Conservation (phyloP, 2,329 filamentous ascomycete genomes). For the Penicillium sp. region DNA sequence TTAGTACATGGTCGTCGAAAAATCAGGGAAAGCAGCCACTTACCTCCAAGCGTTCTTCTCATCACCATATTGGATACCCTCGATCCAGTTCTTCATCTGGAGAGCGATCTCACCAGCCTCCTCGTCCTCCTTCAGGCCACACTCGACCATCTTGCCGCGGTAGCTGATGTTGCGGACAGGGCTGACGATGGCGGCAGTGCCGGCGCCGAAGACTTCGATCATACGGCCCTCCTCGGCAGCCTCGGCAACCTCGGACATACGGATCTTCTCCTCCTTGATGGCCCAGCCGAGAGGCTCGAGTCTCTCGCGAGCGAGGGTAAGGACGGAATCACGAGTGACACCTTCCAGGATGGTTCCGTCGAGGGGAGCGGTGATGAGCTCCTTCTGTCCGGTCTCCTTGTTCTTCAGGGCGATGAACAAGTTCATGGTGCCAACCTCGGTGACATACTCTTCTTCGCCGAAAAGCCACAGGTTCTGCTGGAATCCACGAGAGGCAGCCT, state of each 20-base stretch:
- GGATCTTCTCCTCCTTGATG: conserved; percentile 85
- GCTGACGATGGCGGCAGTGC: conserved; percentile 91
- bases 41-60: conserved; percentile 91
- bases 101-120: conserved; percentile 86
- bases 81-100: conserved; percentile 95
- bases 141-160: conserved; percentile 78
- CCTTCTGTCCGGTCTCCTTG: conserved; percentile 84
- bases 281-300: conserved; percentile 85
- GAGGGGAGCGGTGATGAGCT: conserved; percentile 90
- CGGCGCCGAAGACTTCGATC: conserved; percentile 89
- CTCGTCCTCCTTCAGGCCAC: conserved; percentile 75
- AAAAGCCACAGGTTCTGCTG: conserved; percentile 99
- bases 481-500: conserved; percentile 87
- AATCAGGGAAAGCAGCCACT: conserved; percentile 23
- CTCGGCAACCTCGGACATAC: conserved; percentile 81
- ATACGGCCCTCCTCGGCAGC: conserved; percentile 82
- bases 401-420: conserved; percentile 86
- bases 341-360: conserved; percentile 97
- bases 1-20: background rate
- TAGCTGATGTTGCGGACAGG: conserved; percentile 89
- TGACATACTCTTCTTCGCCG: conserved; percentile 91
- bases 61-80: conserved; percentile 92
- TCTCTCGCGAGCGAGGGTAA: conserved; percentile 81
- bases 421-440: conserved; percentile 99
- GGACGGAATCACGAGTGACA: conserved; percentile 87